These are phyloP conservation scores for Sphaerulina musiva DNA, from an alignment of 2,329 filamentous ascomycete species.

Conservation along the genomic window DNA sequence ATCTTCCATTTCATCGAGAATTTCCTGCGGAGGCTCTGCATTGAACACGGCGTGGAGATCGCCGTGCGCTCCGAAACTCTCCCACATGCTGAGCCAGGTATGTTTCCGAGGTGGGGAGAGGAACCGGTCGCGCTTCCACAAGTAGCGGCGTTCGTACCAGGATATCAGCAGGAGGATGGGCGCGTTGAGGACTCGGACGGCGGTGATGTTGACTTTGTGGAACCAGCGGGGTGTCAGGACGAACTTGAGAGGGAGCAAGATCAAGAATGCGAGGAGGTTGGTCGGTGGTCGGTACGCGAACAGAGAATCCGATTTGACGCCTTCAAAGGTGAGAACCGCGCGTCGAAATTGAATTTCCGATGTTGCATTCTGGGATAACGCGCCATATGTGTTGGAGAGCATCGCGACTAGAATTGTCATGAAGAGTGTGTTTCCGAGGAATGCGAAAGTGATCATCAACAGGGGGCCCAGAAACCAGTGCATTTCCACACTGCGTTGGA, in stretches of 20 bases:
- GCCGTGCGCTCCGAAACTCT: slow-evolving; percentile 62
- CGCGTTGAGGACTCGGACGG: slow-evolving; percentile 66
- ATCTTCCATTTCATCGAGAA: slow-evolving; percentile 44
- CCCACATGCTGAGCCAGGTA: slow-evolving; percentile 52
- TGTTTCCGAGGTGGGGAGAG: slow-evolving; percentile 36
- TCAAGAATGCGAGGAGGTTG: slow-evolving; percentile 68
- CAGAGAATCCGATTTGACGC: slow-evolving; percentile 76
- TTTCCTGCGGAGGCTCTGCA: slow-evolving; percentile 56
- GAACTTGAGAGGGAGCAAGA: slow-evolving; percentile 71
- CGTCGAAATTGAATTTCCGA: slow-evolving; percentile 80
- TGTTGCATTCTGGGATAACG: slow-evolving; percentile 66
- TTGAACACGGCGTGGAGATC: slow-evolving; percentile 70
- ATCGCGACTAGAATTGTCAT: slow-evolving; percentile 85
- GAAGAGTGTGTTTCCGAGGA: slow-evolving; percentile 80
- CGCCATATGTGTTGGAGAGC: slow-evolving; percentile 76
- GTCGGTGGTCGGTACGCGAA: slow-evolving; percentile 79
- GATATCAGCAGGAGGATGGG: slow-evolving; percentile 68
- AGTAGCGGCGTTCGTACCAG: slow-evolving; percentile 60
- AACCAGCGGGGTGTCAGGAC: slow-evolving; percentile 77
- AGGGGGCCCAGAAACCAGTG: slow-evolving; percentile 72
- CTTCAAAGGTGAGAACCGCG: slow-evolving; percentile 75
- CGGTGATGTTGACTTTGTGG: slow-evolving; percentile 79
- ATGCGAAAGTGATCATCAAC: slow-evolving; percentile 77
- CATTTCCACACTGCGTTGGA: slow-evolving; percentile 57
- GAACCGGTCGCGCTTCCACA: slow-evolving; percentile 50